phyloP scores from a whole-genome alignment of 1,139 yeast species.

The Magnusiomyces fungicola region DNA sequence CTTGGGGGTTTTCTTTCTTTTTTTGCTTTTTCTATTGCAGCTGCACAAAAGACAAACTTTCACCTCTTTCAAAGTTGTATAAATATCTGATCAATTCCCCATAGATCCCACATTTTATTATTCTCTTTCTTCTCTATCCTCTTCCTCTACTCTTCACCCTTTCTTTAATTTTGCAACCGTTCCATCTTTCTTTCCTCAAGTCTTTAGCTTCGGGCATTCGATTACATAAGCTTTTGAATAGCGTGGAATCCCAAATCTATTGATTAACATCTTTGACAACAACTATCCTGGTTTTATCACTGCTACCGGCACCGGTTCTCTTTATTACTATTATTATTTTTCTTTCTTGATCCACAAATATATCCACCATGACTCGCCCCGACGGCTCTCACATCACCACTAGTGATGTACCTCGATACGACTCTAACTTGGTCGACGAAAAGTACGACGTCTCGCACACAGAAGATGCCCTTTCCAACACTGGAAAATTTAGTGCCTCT shows the following conservation, averaged over 20 bases:
- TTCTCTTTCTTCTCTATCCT: conserved; percentile 1
- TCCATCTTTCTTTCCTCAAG: background rate
- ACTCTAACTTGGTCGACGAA: background rate
- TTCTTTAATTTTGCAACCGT: background rate
- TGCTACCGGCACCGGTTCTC: background rate
- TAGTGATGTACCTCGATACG: background rate
- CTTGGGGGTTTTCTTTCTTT: no score
- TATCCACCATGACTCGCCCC: background rate
- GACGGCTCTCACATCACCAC: no score
- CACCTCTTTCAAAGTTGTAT: no score
- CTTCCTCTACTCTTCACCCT: background rate
- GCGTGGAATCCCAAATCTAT: conserved; percentile 3
- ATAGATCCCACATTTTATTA: background rate
- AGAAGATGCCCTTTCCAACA: background rate
- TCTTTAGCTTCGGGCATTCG: background rate
- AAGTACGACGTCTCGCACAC: background rate
- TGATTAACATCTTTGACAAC: background rate
- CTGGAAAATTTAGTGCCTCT: background rate
- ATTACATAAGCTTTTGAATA: conserved; percentile 1
- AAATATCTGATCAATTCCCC: background rate
- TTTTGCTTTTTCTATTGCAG: no score
- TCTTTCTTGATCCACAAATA: background rate
- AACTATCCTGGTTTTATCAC: background rate
- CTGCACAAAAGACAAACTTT: no score
- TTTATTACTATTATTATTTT: background rate